Conservation (phyloP, 2,329 filamentous ascomycete species). For the Aspergillus neoniger region DNA sequence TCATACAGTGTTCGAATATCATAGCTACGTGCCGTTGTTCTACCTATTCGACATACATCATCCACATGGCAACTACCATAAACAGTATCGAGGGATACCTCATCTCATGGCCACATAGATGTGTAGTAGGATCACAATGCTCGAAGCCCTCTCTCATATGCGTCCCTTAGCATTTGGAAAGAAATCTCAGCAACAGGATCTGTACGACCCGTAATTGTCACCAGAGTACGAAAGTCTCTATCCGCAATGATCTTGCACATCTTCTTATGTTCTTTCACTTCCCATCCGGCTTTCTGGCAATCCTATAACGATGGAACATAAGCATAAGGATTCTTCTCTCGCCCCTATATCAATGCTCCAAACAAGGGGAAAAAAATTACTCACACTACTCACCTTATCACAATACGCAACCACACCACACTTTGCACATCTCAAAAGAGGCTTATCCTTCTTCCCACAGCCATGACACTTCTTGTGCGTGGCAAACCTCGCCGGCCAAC, state of each 20-base stretch:
- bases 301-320: neutral
- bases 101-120: too few relatives aligned
- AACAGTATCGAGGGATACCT: too few relatives aligned
- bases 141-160: too few relatives aligned
- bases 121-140: too few relatives aligned
- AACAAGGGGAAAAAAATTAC: too few relatives aligned
- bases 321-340: neutral
- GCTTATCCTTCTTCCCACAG: neutral
- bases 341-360: too few relatives aligned
- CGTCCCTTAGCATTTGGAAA: too few relatives aligned
- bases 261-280: neutral
- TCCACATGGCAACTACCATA: too few relatives aligned
- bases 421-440: neutral
- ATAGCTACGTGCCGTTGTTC: too few relatives aligned
- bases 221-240: neutral
- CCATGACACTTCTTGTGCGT: neutral
- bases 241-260: neutral
- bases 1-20: too few relatives aligned
- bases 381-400: neutral
- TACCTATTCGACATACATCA: too few relatives aligned
- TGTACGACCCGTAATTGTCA: neutral
- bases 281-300: neutral
- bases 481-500: slow-evolving; percentile 1
- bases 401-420: neutral
- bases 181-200: too few relatives aligned